Conservation (phyloP, 768 basidiomycete species). For the Lactarius indigo region DNA sequence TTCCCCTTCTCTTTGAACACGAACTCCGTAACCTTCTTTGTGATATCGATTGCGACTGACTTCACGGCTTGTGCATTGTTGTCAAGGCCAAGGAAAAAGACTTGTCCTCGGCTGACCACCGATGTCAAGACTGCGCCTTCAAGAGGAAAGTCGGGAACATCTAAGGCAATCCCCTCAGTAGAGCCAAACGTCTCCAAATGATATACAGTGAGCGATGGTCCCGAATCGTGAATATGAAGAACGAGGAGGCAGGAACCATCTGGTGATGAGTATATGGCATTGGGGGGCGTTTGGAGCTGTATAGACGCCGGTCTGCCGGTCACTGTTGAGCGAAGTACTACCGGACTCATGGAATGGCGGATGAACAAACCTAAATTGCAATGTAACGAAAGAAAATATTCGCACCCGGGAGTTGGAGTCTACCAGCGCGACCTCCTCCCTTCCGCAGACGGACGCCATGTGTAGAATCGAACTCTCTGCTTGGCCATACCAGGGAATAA, state of each 20-base stretch:
- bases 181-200: conserved; percentile 60
- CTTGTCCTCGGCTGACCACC: conserved; percentile 38
- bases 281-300: conserved; percentile 36
- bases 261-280: conserved; percentile 42
- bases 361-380: conserved; percentile 47
- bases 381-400: conserved; percentile 50
- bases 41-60: conserved; percentile 51
- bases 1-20: conserved; percentile 46
- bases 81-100: conserved; percentile 45
- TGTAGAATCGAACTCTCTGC: conserved; percentile 31
- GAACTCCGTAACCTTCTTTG: conserved; percentile 53
- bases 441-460: conserved; percentile 44
- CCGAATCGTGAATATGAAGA: conserved; percentile 24
- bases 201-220: conserved; percentile 36
- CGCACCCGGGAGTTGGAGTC: conserved; percentile 43
- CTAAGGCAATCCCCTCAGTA: conserved; percentile 39
- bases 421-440: conserved; percentile 50
- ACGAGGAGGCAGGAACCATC: conserved; percentile 53
- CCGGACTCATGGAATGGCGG: background rate
- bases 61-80: conserved; percentile 31
- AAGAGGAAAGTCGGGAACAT: conserved; percentile 30
- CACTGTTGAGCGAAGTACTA: background rate
- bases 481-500: conserved; percentile 42
- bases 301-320: conserved; percentile 43
- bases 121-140: conserved; percentile 41